phyloP scores from a whole-genome alignment of 2,329 filamentous ascomycete genomes.

The Fonsecaea nubica region DNA sequence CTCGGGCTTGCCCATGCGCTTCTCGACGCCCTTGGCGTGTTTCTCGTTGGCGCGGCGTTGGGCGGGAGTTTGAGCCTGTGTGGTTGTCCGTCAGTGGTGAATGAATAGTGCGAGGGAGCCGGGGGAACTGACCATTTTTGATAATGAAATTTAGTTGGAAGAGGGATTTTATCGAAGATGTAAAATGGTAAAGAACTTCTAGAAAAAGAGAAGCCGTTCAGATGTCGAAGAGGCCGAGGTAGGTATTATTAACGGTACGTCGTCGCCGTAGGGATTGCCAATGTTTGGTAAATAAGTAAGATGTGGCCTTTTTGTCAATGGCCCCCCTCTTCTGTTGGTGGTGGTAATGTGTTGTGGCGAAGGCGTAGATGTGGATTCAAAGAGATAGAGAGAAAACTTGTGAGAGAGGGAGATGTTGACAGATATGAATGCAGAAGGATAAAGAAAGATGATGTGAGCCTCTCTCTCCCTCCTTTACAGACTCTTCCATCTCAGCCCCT shows the following conservation, averaged over 20 bases:
- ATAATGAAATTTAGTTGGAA: not conserved
- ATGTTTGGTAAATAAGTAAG: too few species aligned
- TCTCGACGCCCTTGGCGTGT: constrained; percentile 64
- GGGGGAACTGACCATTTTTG: not conserved
- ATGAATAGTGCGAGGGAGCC: not conserved
- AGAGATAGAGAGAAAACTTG: too few species aligned
- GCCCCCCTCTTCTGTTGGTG: not conserved
- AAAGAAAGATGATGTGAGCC: not conserved
- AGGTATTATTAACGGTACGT: too few species aligned
- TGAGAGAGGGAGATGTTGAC: not conserved
- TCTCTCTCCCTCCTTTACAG: too few species aligned
- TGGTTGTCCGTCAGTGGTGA: not conserved
- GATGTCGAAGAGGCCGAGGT: too few species aligned
- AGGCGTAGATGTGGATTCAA: not conserved
- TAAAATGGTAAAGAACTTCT: too few species aligned
- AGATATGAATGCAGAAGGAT: not conserved
- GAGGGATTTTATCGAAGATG: too few species aligned
- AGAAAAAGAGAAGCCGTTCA: too few species aligned
- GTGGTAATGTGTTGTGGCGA: not conserved
- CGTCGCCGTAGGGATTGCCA: too few species aligned
- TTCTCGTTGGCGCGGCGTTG: constrained; percentile 69
- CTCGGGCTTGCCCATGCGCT: constrained; percentile 64
- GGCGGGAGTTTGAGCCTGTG: constrained; percentile 64
- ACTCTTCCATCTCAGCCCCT: not conserved
- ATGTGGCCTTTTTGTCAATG: too few species aligned